Base-by-base conservation (phyloP, 768 basidiomycete genomes). In the Sporobolomyces pararoseus region DNA sequence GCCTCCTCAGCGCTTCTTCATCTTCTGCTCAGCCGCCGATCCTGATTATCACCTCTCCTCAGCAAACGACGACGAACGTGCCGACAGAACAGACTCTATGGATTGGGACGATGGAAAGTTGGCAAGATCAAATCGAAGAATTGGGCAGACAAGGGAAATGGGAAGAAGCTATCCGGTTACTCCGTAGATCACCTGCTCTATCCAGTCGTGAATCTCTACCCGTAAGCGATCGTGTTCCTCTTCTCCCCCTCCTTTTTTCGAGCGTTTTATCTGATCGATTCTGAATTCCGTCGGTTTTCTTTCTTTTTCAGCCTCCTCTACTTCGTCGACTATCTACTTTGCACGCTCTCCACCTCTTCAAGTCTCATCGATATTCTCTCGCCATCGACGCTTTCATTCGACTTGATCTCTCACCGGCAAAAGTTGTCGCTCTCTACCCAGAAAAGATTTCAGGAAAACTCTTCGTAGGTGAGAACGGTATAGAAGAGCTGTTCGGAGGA, bases 341-440 rank as follows among this genome's bases (percentile, higher is more conserved):
- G 25, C 84, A 89, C 61, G 92, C 91, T 0, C 87, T 96, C 0
- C 82, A 88, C 0, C 85, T 88, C 68, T 94, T 94, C 79, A 83
- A 84, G 5, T 80, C 82, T 12, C 84, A 83, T 12, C 83, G 86
- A 66, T 94, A 86, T 76, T 87, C 89, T 70, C 80, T 82, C 1
- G 93, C 95, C 1, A 88, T 97, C 65, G 87, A 96, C 77, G 85
- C 87, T 0, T 93, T 98, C 78, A 84, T 93, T 55, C 86, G 88
- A 49, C 86, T 95, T 49, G 88, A 97, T 73, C 82, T 93, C 74
- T 94, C 94, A 76, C 96, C 96, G 0, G 91, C 94, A 0, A 91
- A 93, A 76, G 90, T 99, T 4, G 84, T 98, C 27, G 88, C 93
- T 2, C 81, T 98, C 9, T 99, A 91, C 79, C 89, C 91, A 0